phyloP scores from a whole-genome alignment of 371 early-diverging fungal genomes.

The Funneliformis caledonium region DNA sequence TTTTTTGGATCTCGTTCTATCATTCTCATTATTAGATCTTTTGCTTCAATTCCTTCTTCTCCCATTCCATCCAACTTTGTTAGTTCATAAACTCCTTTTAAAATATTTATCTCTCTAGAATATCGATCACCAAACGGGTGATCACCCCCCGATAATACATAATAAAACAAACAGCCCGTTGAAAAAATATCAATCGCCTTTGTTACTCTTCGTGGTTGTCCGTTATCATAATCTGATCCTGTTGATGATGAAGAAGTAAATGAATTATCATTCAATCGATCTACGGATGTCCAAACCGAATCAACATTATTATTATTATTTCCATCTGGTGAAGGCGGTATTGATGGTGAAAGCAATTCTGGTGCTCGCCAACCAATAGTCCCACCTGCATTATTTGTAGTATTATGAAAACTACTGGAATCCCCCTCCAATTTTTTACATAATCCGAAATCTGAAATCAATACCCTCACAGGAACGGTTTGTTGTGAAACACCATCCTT shows the following conservation, averaged over 20 bases:
- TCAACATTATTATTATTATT: slow-evolving; percentile 38
- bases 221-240: slow-evolving; percentile 37
- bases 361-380: slow-evolving; percentile 99
- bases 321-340: slow-evolving; percentile 26
- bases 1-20: slow-evolving; percentile 75
- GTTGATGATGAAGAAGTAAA: slow-evolving; percentile 37
- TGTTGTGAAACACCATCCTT: slow-evolving; percentile 42
- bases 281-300: slow-evolving; percentile 40
- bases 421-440: slow-evolving; percentile 93
- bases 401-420: slow-evolving; percentile 93
- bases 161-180: slow-evolving; percentile 93
- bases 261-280: slow-evolving; percentile 31
- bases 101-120: slow-evolving; percentile 85
- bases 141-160: slow-evolving; percentile 83
- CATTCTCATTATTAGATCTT: slow-evolving; percentile 90
- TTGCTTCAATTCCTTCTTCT: slow-evolving; percentile 81
- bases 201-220: slow-evolving; percentile 69
- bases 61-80: slow-evolving; percentile 69
- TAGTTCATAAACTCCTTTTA: slow-evolving; percentile 74
- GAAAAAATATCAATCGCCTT: slow-evolving; percentile 95
- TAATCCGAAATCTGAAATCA: slow-evolving; percentile 98
- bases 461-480: slow-evolving; percentile 60
- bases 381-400: slow-evolving; percentile 74
- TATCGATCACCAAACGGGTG: slow-evolving; percentile 96
- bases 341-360: slow-evolving; percentile 65